Percentiles rank a stretch among this genome's conserved stretches.
Evolutionary conservation across 192 early-diverging fungal species (phyloP).

Genomic region (Coemansia sp.): DNA sequence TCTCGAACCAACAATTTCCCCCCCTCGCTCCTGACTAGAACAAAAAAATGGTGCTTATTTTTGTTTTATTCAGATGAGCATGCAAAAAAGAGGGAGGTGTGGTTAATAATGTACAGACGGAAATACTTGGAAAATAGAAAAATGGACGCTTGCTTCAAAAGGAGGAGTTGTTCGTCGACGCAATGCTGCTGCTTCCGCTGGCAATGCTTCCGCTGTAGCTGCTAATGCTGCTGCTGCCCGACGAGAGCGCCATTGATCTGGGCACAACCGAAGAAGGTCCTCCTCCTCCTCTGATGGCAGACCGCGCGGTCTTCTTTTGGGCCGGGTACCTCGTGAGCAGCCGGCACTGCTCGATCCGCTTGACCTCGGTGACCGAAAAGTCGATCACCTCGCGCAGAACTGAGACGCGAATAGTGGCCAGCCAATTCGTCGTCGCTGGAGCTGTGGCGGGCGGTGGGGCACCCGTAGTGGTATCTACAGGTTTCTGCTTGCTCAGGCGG

Average conservation of each 20-base stretch:
- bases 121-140: no score
- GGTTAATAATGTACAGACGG: no score
- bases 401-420: conserved; percentile 24
- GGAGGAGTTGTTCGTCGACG: no score
- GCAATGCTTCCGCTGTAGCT: not conserved
- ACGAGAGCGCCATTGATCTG: not conserved
- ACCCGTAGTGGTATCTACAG: not conserved
- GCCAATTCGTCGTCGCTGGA: conserved; percentile 24
- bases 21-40: no score
- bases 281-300: no score
- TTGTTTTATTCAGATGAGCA: no score
- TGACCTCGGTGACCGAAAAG: conserved; percentile 24
- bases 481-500: not conserved
- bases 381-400: conserved; percentile 41
- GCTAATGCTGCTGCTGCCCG: not conserved
- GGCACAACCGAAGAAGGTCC: not conserved
- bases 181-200: no score
- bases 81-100: no score
- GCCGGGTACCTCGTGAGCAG: conserved; percentile 17
- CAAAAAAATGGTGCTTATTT: no score
- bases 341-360: conserved; percentile 29
- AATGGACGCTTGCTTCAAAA: no score
- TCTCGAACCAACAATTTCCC: no score
- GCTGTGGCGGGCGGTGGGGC: not conserved
- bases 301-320: not conserved